Conservation (phyloP, 2,329 filamentous ascomycete genomes). For the Cladosporium sp. region DNA sequence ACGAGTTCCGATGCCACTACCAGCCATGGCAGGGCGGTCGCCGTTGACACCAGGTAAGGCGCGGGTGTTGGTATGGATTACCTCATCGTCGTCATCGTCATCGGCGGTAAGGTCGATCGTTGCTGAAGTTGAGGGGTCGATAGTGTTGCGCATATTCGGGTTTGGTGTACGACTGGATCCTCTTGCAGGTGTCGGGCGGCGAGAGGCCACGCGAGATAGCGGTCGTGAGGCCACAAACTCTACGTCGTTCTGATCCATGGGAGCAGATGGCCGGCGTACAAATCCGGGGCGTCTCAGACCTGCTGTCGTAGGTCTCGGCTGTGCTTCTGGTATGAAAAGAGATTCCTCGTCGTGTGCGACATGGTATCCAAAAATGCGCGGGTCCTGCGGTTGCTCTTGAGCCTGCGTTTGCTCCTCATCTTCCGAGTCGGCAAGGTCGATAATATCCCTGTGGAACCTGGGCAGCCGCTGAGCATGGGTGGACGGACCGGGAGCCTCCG, state of each 20-base stretch:
- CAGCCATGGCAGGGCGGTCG: slow-evolving; percentile 18
- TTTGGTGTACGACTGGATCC: not conserved
- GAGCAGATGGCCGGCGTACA: slow-evolving; percentile 4
- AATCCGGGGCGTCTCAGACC: slow-evolving; percentile 12
- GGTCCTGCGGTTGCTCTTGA: not conserved
- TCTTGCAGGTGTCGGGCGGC: not conserved
- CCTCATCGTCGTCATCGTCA: slow-evolving; percentile 30
- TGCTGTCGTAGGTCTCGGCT: slow-evolving; percentile 4
- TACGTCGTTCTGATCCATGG: slow-evolving; percentile 9
- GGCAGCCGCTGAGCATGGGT: slow-evolving; percentile 35
- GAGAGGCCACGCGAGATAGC: slow-evolving; percentile 15
- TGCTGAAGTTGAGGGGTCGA: too few species aligned
- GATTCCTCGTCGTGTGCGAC: slow-evolving; percentile 1
- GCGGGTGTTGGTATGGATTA: slow-evolving; percentile 23
- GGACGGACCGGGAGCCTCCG: slow-evolving; percentile 14
- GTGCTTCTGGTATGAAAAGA: not conserved
- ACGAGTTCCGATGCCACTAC: slow-evolving; percentile 8
- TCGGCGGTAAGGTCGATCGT: slow-evolving; percentile 32
- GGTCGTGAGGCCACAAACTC: slow-evolving; percentile 6
- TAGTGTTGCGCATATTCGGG: not conserved
- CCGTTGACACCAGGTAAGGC: slow-evolving; percentile 21
- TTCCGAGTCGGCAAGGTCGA: slow-evolving; percentile 17
- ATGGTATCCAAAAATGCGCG: not conserved
- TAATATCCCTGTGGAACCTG: slow-evolving; percentile 31
- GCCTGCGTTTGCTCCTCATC: slow-evolving; percentile 14